These are phyloP conservation scores for Penicillium sp. DNA, from an alignment of 2,329 filamentous ascomycete species.

Conservation along the genomic window DNA sequence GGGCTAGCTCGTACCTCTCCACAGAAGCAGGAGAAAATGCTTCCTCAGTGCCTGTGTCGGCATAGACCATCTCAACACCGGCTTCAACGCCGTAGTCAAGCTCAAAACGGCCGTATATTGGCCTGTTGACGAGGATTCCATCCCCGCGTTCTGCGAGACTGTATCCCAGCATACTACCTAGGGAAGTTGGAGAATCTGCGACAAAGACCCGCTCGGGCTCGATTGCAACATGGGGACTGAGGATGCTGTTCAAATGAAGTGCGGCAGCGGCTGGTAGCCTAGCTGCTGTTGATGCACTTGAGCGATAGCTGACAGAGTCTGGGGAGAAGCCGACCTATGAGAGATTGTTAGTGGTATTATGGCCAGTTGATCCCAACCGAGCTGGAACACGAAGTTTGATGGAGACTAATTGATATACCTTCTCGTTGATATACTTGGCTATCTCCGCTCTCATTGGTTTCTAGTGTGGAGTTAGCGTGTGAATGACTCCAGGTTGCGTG, in stretches of 20 bases:
- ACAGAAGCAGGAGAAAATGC: conserved; percentile 38
- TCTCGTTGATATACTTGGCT: conserved; percentile 39
- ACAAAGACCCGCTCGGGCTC: conserved; percentile 40
- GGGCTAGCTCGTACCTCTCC: conserved; percentile 39
- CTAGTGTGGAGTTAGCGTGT: conserved; percentile 22
- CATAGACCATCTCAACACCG: conserved; percentile 41
- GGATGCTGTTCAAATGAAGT: conserved; percentile 43
- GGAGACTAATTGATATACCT: conserved; percentile 23
- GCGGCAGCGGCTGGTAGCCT: conserved; percentile 45
- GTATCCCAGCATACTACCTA: conserved; percentile 46
- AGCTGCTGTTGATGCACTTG: conserved; percentile 38
- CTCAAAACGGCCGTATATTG: conserved; percentile 51
- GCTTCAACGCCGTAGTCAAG: conserved; percentile 50
- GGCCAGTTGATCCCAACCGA: background rate
- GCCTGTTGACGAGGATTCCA: conserved; percentile 48
- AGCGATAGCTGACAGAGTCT: conserved; percentile 43
- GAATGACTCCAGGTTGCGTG: background rate
- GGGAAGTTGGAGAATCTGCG: conserved; percentile 44
- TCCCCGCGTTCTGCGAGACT: conserved; percentile 47
- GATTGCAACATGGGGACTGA: conserved; percentile 39
- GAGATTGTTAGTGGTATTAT: background rate
- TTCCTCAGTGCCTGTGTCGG: conserved; percentile 39
- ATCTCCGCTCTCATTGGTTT: conserved; percentile 40
- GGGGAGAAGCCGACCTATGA: conserved; percentile 32
- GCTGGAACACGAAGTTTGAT: background rate